Evolutionary conservation across 2,329 filamentous ascomycete species (phyloP), one percentile per base, ranked within the genome.

Genomic region (Paecilomyces niveus): DNA sequence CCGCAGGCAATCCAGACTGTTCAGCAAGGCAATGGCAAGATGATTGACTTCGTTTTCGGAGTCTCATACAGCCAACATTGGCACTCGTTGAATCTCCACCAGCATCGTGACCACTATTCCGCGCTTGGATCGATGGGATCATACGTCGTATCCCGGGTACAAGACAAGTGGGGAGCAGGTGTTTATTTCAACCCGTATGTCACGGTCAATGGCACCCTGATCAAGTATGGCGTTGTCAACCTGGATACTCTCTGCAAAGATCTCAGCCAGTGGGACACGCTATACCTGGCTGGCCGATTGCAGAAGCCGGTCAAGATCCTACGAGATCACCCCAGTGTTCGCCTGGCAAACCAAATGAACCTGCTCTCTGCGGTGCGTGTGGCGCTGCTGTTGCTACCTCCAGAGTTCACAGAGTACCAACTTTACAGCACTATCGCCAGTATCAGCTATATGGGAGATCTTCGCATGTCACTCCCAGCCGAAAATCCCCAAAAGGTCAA

Each of bases 301-400:
- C 94, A 99, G 63, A 99, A 99, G 73, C 94, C 94, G 1, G 94
- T 96, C 74, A 97, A 99, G 79, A 97, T 99, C 64, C 83, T 99
- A 18, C 88, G 92, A 55, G 94, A 99, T 72, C 90, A 99, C 68
- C 90, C 94, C 0, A 87, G 87, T 54, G 92, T 99, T 49, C 90
- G 94, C 32, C 84, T 97, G 32, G 91, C 93, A 3, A 97, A 99
- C 74, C 94, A 99, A 74, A 88, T 95, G 73, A 99, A 99, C 72
- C 83, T 99, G 18, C 83, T 97, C 51, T 93, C 93, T 8, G 95
- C 95, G 2, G 81, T 97, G 4, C 89, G 94, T 59, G 93, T 92
- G 3, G 91, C 94, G 0, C 83, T 99, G 1, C 82, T 99, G 0
- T 84, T 99, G 24, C 82, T 99, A 0, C 92, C 92, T 0, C 84